phyloP scores from a whole-genome alignment of 148 eudicot genomes.

The Chenopodium album region DNA sequence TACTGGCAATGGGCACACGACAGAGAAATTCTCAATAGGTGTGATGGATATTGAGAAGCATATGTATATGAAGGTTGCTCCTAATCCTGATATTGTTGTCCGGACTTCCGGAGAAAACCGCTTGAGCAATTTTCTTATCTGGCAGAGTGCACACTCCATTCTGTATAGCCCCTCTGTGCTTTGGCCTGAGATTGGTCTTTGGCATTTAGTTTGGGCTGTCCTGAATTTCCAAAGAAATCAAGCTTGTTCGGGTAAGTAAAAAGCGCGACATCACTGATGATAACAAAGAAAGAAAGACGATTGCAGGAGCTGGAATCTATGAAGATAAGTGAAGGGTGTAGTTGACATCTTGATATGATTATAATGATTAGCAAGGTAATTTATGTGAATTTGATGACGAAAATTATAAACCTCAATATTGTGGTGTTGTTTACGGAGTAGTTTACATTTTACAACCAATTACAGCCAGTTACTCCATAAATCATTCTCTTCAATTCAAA shows the following conservation, averaged over 20 bases:
- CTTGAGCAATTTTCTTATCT: constrained; percentile 67
- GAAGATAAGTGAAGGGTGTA: neutral
- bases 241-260: constrained; percentile 36
- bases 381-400: too few species aligned
- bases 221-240: constrained; percentile 46
- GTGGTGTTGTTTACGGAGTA: too few species aligned
- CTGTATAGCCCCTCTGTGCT: constrained; percentile 56
- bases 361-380: too few species aligned
- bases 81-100: constrained; percentile 61
- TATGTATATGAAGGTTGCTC: constrained; percentile 49
- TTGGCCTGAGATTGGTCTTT: constrained; percentile 70
- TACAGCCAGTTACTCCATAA: too few species aligned
- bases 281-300: too few species aligned
- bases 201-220: constrained; percentile 61
- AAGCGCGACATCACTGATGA: constrained; percentile 29
- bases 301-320: neutral
- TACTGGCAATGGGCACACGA: constrained; percentile 7
- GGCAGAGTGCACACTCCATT: constrained; percentile 58
- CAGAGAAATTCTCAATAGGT: constrained; percentile 20
- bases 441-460: too few species aligned
- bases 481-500: too few species aligned
- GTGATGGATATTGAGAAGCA: constrained; percentile 50
- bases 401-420: too few species aligned
- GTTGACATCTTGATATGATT: too few species aligned
- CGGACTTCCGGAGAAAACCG: constrained; percentile 79